Conservation (phyloP, 2,329 filamentous ascomycete genomes). For the Conoideocrella luteorostrata region DNA sequence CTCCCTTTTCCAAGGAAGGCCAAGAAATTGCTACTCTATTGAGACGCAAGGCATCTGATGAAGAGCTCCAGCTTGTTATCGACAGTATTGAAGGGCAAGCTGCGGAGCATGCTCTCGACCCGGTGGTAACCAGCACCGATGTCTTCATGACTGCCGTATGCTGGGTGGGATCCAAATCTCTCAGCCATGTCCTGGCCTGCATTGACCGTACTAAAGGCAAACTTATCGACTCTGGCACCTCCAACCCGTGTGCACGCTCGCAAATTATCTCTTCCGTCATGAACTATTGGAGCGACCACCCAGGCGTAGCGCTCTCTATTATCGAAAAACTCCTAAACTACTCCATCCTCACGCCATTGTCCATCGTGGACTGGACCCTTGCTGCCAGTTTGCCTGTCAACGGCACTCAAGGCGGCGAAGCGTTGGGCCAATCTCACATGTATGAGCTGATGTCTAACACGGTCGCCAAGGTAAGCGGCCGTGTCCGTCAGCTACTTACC, state of each 20-base stretch:
- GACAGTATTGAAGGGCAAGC: slow-evolving; percentile 77
- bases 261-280: slow-evolving; percentile 91
- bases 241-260: slow-evolving; percentile 67
- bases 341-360: slow-evolving; percentile 79
- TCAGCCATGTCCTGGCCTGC: slow-evolving; percentile 91
- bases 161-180: slow-evolving; percentile 87
- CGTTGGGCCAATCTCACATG: slow-evolving; percentile 67
- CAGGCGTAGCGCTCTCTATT: slow-evolving; percentile 85
- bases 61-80: slow-evolving; percentile 78
- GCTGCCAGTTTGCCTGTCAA: slow-evolving; percentile 46
- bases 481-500: slow-evolving; percentile 72
- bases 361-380: slow-evolving; percentile 87
- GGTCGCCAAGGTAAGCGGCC: slow-evolving; percentile 80
- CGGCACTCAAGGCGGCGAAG: slow-evolving; percentile 49
- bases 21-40: slow-evolving; percentile 73
- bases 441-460: slow-evolving; percentile 90
- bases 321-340: slow-evolving; percentile 97
- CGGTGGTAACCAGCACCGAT: slow-evolving; percentile 81
- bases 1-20: slow-evolving; percentile 79
- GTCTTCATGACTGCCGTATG: slow-evolving; percentile 91
- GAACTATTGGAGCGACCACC: slow-evolving; percentile 88
- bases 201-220: slow-evolving; percentile 93
- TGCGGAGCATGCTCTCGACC: slow-evolving; percentile 63
- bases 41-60: slow-evolving; percentile 75
- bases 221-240: slow-evolving; percentile 69